Conservation (phyloP, 83 land plant species). For the Larix sibirica region DNA sequence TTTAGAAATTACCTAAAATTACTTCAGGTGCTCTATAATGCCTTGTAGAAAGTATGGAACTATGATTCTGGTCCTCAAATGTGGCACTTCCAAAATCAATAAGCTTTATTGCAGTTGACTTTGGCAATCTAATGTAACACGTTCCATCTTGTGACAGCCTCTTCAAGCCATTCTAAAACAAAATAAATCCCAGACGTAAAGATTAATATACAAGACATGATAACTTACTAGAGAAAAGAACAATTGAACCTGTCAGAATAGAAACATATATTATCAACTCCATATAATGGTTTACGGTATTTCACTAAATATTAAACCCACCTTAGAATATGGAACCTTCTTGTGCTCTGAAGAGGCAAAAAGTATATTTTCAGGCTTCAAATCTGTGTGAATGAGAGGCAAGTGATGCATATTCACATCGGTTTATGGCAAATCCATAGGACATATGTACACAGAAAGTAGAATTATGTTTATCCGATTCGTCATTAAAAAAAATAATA, state of each 20-base stretch:
- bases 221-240: too few species aligned
- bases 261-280: background rate
- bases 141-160: constrained; percentile 24
- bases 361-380: constrained; percentile 71
- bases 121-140: constrained; percentile 59
- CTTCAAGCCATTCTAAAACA: constrained; percentile 12
- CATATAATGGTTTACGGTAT: background rate
- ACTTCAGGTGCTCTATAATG: constrained; percentile 93
- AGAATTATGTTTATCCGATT: too few species aligned
- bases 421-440: too few species aligned
- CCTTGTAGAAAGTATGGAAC: constrained; percentile 81
- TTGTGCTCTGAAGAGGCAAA: constrained; percentile 62
- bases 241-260: background rate
- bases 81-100: constrained; percentile 94
- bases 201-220: too few species aligned
- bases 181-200: background rate
- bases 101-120: constrained; percentile 85
- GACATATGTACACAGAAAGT: too few species aligned
- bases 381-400: constrained; percentile 68
- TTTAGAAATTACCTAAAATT: constrained; percentile 67
- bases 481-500: too few species aligned
- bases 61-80: constrained; percentile 66
- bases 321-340: constrained; percentile 47
- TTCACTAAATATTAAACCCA: constrained; percentile 2
- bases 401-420: constrained; percentile 61